Evolutionary conservation across 768 basidiomycete species (phyloP).

Genomic region (Pulveroboletus sp.): DNA sequence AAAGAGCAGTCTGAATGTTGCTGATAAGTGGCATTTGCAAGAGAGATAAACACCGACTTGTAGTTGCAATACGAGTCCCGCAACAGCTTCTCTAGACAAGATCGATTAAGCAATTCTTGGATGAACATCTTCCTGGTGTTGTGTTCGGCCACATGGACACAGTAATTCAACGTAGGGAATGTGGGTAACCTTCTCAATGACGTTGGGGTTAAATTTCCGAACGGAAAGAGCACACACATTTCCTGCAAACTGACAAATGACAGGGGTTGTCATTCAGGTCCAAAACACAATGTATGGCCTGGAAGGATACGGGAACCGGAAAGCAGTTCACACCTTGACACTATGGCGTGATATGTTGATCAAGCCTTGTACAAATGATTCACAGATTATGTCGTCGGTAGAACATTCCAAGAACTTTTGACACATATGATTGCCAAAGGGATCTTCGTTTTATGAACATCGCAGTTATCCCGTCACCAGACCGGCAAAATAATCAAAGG

Average conservation of each 20-base stretch:
- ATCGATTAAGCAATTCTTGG: constrained; percentile 91
- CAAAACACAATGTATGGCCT: constrained; percentile 97
- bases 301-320: constrained; percentile 6
- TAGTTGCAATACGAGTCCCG: constrained; percentile 97
- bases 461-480: constrained; percentile 75
- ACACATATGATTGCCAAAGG: constrained; percentile 98
- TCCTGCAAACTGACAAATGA: constrained; percentile 95
- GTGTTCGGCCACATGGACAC: constrained; percentile 93
- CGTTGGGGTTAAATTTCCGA: constrained; percentile 99
- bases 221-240: constrained; percentile 97
- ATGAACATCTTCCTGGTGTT: constrained; percentile 91
- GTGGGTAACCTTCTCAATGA: constrained; percentile 81
- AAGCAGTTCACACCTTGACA: background rate
- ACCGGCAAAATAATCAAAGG: constrained; percentile 95
- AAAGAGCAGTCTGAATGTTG: constrained; percentile 76
- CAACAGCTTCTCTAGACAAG: constrained; percentile 90
- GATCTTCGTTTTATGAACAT: constrained; percentile 50
- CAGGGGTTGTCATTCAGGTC: constrained; percentile 96
- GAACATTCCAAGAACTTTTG: constrained; percentile 97
- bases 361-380: constrained; percentile 94
- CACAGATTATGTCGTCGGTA: constrained; percentile 95
- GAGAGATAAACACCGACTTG: constrained; percentile 47
- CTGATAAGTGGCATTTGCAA: constrained; percentile 12
- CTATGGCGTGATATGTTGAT: constrained; percentile 92
- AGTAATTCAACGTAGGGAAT: constrained; percentile 18